phyloP scores from a whole-genome alignment of 371 early-diverging fungal species.

The Phascolomyces articulosus region DNA sequence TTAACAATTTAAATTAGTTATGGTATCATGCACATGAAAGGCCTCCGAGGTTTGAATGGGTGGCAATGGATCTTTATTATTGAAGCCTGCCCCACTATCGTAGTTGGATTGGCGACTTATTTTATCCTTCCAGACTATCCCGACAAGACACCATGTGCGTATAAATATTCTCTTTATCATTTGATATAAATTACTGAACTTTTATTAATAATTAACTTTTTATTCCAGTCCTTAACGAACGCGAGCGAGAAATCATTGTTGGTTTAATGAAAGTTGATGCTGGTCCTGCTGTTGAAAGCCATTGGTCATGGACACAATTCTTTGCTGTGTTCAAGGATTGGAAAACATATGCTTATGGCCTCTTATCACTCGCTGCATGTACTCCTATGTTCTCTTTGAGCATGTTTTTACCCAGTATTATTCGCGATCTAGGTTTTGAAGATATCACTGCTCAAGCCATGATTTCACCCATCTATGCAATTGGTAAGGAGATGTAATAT shows the following conservation, averaged over 20 bases:
- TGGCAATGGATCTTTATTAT: no score
- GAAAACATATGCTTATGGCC: conserved; percentile 57
- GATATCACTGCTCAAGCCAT: conserved; percentile 52
- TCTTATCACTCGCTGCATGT: conserved; percentile 65
- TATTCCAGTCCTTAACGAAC: conserved; percentile 55
- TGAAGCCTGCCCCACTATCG: no score
- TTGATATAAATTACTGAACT: no score
- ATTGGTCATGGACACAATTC: conserved; percentile 65
- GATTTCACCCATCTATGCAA: conserved; percentile 24
- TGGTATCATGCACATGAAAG: conserved; percentile 63
- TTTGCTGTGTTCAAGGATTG: conserved; percentile 55
- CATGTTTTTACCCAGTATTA: conserved; percentile 75
- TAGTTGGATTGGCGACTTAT: no score
- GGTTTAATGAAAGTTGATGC: conserved; percentile 64
- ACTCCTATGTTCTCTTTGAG: conserved; percentile 69
- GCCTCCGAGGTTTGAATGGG: conserved; percentile 36
- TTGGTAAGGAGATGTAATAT: conserved; percentile 13
- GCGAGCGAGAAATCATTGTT: conserved; percentile 61
- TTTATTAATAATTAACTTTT: no score
- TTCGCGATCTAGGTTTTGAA: conserved; percentile 68
- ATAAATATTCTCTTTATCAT: no score
- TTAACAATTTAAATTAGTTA: conserved; percentile 24
- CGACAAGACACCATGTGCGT: no score
- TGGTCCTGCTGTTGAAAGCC: conserved; percentile 59
- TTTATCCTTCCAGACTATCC: no score